These are phyloP conservation scores for Penicillium sp. DNA, from an alignment of 2,329 filamentous ascomycete species.

Conservation along the genomic window DNA sequence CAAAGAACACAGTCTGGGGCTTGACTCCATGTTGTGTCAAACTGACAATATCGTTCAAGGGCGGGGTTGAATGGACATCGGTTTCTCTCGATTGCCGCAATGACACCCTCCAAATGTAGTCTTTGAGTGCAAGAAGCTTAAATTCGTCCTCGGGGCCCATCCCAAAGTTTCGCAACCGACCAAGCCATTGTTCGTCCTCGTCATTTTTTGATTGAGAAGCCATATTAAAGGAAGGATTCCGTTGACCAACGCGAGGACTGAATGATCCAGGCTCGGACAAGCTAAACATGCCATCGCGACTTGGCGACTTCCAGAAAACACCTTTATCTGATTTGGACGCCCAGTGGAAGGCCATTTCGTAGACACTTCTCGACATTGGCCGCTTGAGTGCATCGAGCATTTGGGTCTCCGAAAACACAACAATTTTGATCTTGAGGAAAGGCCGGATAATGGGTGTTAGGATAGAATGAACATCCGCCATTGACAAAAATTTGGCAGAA, in stretches of 20 bases:
- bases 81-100: constrained; percentile 64
- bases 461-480: constrained; percentile 80
- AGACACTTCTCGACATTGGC: constrained; percentile 73
- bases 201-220: constrained; percentile 72
- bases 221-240: constrained; percentile 47
- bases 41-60: constrained; percentile 68
- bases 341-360: constrained; percentile 86
- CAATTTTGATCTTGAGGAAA: constrained; percentile 73
- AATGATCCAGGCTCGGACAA: constrained; percentile 59
- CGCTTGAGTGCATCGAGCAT: constrained; percentile 81
- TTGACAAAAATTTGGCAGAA: constrained; percentile 70
- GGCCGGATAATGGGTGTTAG: constrained; percentile 76
- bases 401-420: constrained; percentile 68
- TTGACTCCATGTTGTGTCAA: constrained; percentile 74
- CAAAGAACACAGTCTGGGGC: constrained; percentile 89
- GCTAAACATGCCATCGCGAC: constrained; percentile 68
- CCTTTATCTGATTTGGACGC: constrained; percentile 77
- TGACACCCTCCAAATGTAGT: constrained; percentile 87
- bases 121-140: constrained; percentile 79
- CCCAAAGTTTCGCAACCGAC: constrained; percentile 78
- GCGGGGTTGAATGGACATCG: constrained; percentile 38
- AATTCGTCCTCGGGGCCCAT: constrained; percentile 80
- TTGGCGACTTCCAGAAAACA: constrained; percentile 80
- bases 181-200: constrained; percentile 93
- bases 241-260: constrained; percentile 58